Base-by-base conservation (phyloP, 768 basidiomycete species). In the Phylloporus sp. region DNA sequence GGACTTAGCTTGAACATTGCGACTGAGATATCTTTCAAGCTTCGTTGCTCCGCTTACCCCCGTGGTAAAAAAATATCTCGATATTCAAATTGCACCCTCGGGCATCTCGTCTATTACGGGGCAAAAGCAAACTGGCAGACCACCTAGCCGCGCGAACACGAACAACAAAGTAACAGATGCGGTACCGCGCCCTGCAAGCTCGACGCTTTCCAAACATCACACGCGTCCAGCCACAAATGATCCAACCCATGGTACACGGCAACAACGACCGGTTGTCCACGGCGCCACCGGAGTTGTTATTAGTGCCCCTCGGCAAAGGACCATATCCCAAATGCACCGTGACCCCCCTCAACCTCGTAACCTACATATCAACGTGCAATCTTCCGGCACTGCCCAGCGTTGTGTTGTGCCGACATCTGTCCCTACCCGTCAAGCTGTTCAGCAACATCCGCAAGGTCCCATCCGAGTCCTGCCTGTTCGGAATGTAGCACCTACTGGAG, bases 41-140 rank as follows among this genome's bases (percentile, higher is more conserved):
- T 93, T 92, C 57, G 73, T 76, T 15, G 72, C 71, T 4, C 87
- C 87, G 13, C 72, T 93, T 11, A 81, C 84, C 6, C 89, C 90
- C 1, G 83, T 80, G 3, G 80, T 80, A 31, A 83, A 78, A 56
- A 89, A 86, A 65, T 88, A 88, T 58, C 75, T 91, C 4, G 81
- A 82, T 48, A 74, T 79, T 39, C 69, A 65, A 33, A 11, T 27
- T 1, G 46, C 37, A 7, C 36, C 56, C 15, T 34, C 34, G 2
- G 48, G 46, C 3, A 20, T 33, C 23, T 52, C 47, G 18, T 40
- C 58, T 9, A 39, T 33, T 31, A 34, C 32, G 21, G 48, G 33
- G 17, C 62, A 47, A 43, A 61, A 47, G 38, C 59, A 56, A 35
- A 13, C 38, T 7, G 56, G 62, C 23, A 58, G 61, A 26, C 59